Evolutionary conservation across 2,329 filamentous ascomycete genomes (phyloP).

Genomic region (Aspergillus udagawae): DNA sequence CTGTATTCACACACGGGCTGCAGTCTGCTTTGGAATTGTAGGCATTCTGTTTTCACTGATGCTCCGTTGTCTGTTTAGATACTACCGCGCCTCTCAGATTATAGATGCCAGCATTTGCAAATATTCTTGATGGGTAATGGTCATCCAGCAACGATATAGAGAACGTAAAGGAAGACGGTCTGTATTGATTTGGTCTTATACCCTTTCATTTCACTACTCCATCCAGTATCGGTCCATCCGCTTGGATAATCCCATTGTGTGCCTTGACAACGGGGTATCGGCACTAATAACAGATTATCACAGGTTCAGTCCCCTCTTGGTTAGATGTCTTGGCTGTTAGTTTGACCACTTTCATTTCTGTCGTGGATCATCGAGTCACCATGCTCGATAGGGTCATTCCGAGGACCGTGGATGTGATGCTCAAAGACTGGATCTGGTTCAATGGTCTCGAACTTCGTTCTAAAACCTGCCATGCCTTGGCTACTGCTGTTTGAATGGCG

Average conservation of each 20-base stretch:
- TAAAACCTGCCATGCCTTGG: conserved; percentile 72
- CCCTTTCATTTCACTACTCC: neutral
- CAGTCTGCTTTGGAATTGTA: neutral
- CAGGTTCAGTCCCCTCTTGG: too few relatives aligned
- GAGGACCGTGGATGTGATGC: conserved; percentile 71
- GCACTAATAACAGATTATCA: too few relatives aligned
- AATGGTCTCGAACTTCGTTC: conserved; percentile 93
- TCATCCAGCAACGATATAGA: neutral
- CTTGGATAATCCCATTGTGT: neutral
- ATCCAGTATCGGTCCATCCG: neutral
- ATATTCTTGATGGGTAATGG: neutral
- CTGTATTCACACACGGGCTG: neutral
- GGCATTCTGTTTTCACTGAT: neutral
- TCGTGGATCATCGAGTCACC: conserved; percentile 18
- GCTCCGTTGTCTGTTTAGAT: neutral
- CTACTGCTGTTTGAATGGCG: conserved; percentile 90
- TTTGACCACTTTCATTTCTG: conserved; percentile 47
- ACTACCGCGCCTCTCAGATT: neutral
- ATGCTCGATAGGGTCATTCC: conserved; percentile 40
- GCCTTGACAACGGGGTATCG: too few relatives aligned
- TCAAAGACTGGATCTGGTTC: conserved; percentile 91
- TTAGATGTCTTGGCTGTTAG: conserved; percentile 16
- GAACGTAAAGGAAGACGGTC: neutral
- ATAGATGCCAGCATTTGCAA: neutral
- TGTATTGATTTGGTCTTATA: neutral